These are phyloP conservation scores for Ziziphus jujuba DNA, from an alignment of 306 rosid species.

Conservation along the genomic window DNA sequence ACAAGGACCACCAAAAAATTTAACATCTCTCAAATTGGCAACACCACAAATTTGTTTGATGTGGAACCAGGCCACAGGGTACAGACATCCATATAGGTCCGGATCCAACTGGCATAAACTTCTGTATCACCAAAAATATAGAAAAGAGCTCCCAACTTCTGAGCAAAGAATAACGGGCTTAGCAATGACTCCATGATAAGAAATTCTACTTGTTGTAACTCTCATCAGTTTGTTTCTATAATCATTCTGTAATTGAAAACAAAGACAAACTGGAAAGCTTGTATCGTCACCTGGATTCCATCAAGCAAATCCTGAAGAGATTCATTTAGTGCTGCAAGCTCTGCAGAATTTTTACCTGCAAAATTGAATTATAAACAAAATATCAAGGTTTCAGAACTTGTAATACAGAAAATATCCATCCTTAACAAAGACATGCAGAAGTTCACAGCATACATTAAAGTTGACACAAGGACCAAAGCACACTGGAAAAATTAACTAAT, in stretches of 20 bases:
- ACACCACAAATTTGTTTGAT: no score
- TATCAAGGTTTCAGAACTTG: conserved; percentile 25
- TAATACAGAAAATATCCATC: not conserved
- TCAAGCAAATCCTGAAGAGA: conserved; percentile 90
- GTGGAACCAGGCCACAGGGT: not conserved
- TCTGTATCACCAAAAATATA: not conserved
- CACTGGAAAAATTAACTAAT: conserved; percentile 1
- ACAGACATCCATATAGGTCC: not conserved
- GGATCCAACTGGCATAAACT: not conserved
- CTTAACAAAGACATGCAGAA: conserved; percentile 4
- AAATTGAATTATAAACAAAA: conserved; percentile 9
- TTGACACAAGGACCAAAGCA: conserved; percentile 4
- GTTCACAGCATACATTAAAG: conserved; percentile 5
- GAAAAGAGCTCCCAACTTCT: not conserved
- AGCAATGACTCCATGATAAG: not conserved
- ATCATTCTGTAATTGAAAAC: not conserved
- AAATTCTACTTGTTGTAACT: not conserved
- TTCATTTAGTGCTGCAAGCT: conserved; percentile 79
- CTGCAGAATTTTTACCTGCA: conserved; percentile 58
- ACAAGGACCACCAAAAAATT: no score
- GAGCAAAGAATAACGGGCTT: not conserved
- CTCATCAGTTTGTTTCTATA: not conserved
- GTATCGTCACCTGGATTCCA: conserved; percentile 77
- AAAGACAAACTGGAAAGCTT: conserved; percentile 15
- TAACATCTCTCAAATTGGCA: no score